A percentile compares a stretch with the other conserved stretches of the same genome.
These are phyloP conservation scores for Alternaria gaisen DNA, from an alignment of 2,329 filamentous ascomycete genomes.

Conservation along the genomic window DNA sequence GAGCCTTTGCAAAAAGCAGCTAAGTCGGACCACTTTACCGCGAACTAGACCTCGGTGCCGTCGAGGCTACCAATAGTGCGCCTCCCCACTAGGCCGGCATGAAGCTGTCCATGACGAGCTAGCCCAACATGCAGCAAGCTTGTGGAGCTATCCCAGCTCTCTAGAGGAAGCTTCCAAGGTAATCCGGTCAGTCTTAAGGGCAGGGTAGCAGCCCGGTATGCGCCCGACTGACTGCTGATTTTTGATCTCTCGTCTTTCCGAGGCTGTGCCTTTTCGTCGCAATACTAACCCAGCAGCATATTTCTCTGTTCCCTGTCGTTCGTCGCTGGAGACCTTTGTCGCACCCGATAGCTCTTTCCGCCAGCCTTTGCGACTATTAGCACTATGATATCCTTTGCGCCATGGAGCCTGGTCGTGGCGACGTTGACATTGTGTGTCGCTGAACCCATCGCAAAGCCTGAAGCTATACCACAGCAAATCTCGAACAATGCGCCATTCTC, in stretches of 20 bases:
- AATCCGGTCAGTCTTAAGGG: conserved; percentile 39
- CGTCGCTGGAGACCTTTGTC: background rate
- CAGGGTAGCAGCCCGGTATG: conserved; percentile 25
- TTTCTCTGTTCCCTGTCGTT: background rate
- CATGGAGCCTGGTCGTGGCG: conserved; percentile 18
- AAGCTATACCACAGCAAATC: conserved; percentile 39
- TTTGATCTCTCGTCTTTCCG: conserved; percentile 14
- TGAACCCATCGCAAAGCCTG: conserved; percentile 37
- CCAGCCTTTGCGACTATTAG: conserved; percentile 5
- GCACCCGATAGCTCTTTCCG: background rate
- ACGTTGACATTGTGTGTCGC: conserved; percentile 30
- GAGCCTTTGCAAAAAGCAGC: conserved; percentile 23
- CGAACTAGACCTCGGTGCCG: conserved; percentile 11
- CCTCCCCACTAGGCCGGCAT: conserved; percentile 28
- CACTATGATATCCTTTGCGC: conserved; percentile 30
- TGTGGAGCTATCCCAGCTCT: conserved; percentile 40
- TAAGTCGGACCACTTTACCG: conserved; percentile 11
- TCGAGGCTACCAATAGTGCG: conserved; percentile 28
- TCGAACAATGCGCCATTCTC: conserved; percentile 52
- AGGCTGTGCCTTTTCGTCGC: conserved; percentile 13
- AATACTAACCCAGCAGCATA: conserved; percentile 24
- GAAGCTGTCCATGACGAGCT: conserved; percentile 41
- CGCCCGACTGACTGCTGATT: conserved; percentile 21
- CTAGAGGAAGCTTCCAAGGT: conserved; percentile 30
- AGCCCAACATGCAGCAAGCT: conserved; percentile 36